Evolutionary conservation across 1,284 basidiomycete species (phyloP).

Genomic region (Crepidotus sp.): DNA sequence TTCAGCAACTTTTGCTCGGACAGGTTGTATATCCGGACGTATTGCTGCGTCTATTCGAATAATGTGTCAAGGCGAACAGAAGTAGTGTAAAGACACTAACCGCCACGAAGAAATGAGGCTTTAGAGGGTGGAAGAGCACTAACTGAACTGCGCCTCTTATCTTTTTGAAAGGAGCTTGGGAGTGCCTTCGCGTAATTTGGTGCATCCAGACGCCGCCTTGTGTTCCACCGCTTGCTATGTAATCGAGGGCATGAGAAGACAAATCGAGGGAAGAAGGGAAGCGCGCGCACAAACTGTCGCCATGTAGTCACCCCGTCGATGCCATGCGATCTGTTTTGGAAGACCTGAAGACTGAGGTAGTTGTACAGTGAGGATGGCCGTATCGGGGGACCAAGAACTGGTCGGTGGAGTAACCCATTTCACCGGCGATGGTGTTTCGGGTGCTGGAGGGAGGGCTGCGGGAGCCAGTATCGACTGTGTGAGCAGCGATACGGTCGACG

Average conservation of each 20-base stretch:
- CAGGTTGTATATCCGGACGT: conserved; percentile 93
- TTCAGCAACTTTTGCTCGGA: conserved; percentile 89
- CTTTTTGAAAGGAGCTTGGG: conserved; percentile 96
- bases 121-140: conserved; percentile 90
- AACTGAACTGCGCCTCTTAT: conserved; percentile 86
- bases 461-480: conserved; percentile 65
- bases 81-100: conserved; percentile 38
- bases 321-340: conserved; percentile 86
- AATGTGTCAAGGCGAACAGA: conserved; percentile 17
- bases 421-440: conserved; percentile 51
- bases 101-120: conserved; percentile 96
- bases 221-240: conserved; percentile 48
- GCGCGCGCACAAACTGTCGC: conserved; percentile 74
- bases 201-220: conserved; percentile 88
- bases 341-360: conserved; percentile 65
- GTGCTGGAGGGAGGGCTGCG: conserved; percentile 49
- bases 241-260: conserved; percentile 13
- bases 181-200: conserved; percentile 87
- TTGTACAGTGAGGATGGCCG: conserved; percentile 49
- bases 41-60: conserved; percentile 76
- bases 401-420: conserved; percentile 56
- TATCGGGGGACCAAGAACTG: conserved; percentile 38
- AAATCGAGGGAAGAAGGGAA: conserved; percentile 3
- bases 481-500: conserved; percentile 46
- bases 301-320: conserved; percentile 92